These are phyloP conservation scores for Polytolypa hystricis DNA, from an alignment of 2,329 filamentous ascomycete species.

Conservation along the genomic window DNA sequence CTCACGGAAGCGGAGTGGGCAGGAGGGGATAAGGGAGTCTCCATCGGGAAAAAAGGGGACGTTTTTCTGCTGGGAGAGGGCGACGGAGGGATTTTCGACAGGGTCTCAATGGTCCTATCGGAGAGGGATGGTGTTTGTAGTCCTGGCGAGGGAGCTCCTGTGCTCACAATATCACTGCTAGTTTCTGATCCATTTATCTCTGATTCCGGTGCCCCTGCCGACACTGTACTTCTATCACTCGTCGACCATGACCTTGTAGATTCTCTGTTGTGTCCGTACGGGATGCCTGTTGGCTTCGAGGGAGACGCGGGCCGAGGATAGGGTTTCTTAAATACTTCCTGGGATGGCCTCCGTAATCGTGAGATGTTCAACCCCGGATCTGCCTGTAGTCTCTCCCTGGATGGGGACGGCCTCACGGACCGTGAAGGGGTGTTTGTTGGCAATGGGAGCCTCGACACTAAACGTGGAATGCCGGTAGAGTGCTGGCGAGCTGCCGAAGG, in stretches of 20 bases:
- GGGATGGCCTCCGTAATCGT: conserved; percentile 29
- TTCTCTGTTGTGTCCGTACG: conserved; percentile 15
- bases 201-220: conserved; percentile 11
- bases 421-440: conserved; percentile 30
- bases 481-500: conserved; percentile 9
- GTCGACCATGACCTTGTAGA: conserved; percentile 12
- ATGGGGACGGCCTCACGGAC: conserved; percentile 37
- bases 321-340: conserved; percentile 27
- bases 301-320: conserved; percentile 18
- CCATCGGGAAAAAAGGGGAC: conserved; percentile 61
- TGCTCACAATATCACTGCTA: conserved; percentile 1
- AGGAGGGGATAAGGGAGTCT: conserved; percentile 51
- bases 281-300: conserved; percentile 14
- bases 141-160: conserved; percentile 2
- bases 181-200: conserved; percentile 17
- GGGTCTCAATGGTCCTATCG: conserved; percentile 76
- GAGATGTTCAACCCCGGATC: conserved; percentile 27
- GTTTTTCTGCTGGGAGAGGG: conserved; percentile 56
- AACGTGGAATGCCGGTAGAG: conserved; percentile 37
- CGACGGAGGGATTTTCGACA: conserved; percentile 67
- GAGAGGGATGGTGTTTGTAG: conserved; percentile 19
- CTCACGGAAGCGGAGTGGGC: conserved; percentile 46
- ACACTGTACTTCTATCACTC: conserved; percentile 10
- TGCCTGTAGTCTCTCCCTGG: conserved; percentile 36
- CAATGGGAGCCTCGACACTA: conserved; percentile 42